phyloP scores from a whole-genome alignment of 2,329 filamentous ascomycete species.

The Fusarium sp. region DNA sequence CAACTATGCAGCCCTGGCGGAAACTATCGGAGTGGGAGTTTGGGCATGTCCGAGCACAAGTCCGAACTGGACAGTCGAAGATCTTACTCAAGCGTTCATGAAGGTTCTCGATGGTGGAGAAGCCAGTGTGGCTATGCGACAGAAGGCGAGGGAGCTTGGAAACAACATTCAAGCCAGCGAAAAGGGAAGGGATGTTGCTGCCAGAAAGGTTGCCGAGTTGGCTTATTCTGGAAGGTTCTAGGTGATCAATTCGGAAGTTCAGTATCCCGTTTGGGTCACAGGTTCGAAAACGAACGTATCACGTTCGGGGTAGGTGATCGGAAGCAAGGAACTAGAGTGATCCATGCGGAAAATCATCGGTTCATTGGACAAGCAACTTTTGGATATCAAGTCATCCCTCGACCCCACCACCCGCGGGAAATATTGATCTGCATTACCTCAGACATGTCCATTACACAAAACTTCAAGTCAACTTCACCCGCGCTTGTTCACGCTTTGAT shows the following conservation, averaged over 20 bases:
- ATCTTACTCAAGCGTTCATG: constrained; percentile 47
- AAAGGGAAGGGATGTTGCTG: constrained; percentile 8
- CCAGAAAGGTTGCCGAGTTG: constrained; percentile 2
- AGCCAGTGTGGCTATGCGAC: neutral
- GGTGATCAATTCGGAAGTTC: neutral
- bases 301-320: neutral
- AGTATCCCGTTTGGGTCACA: neutral
- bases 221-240: constrained; percentile 3
- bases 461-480: neutral
- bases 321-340: neutral
- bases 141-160: neutral
- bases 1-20: constrained; percentile 57
- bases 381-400: neutral
- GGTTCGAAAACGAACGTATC: neutral
- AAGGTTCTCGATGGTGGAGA: neutral
- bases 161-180: neutral
- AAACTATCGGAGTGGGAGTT: constrained; percentile 57
- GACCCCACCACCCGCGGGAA: neutral
- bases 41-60: constrained; percentile 53
- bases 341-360: neutral
- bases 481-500: neutral
- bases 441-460: neutral
- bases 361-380: neutral
- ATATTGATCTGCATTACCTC: neutral
- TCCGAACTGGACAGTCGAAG: constrained; percentile 47